Conservation (phyloP, 352 stramenopile genomes). For the Globisporangium okanoganense region DNA sequence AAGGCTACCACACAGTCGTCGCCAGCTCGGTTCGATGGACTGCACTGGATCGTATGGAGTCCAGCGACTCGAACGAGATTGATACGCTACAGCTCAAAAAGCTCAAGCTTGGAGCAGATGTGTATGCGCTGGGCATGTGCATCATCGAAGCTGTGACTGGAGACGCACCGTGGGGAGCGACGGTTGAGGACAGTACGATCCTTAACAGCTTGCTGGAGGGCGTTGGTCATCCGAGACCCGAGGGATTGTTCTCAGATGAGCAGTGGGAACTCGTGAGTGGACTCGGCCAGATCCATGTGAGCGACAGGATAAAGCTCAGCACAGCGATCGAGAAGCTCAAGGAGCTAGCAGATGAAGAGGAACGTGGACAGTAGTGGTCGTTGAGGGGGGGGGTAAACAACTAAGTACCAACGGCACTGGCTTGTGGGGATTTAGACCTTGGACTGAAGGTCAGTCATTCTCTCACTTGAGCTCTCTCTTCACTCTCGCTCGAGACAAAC, state of each 20-base stretch:
- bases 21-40: conserved; percentile 31
- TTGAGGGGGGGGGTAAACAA: too few relatives aligned
- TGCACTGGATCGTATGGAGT: conserved; percentile 22
- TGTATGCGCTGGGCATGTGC: neutral
- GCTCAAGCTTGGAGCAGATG: too few relatives aligned
- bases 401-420: too few relatives aligned
- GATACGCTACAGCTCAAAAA: too few relatives aligned
- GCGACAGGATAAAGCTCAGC: neutral
- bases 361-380: too few relatives aligned
- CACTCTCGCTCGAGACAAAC: too few relatives aligned
- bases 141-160: neutral
- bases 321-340: too few relatives aligned
- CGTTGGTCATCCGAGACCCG: neutral
- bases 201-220: neutral
- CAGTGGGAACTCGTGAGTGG: neutral
- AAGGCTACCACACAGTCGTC: neutral
- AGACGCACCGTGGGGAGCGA: neutral
- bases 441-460: too few relatives aligned
- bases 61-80: neutral
- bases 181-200: neutral
- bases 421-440: too few relatives aligned
- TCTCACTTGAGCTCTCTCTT: too few relatives aligned
- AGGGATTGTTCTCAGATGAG: neutral
- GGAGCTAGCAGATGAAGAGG: too few relatives aligned
- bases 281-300: neutral